Percentiles rank a stretch among this genome's conserved stretches.
phyloP scores from a whole-genome alignment of 768 basidiomycete genomes.

The Suillus luteus region DNA sequence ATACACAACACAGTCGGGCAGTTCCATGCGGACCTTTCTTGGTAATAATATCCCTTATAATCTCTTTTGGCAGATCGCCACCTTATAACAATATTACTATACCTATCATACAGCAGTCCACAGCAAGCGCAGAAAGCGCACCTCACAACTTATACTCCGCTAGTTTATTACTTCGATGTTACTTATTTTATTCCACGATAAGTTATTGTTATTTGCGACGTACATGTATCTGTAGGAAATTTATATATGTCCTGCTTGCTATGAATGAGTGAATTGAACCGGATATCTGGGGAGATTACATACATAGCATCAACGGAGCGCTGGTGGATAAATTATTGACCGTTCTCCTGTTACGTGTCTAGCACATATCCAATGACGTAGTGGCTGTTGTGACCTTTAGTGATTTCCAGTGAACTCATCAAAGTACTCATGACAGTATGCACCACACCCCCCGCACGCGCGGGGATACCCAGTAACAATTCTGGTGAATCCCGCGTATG shows the following conservation, averaged over 20 bases:
- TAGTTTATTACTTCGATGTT: background rate
- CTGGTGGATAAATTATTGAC: background rate
- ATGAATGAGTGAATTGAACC: background rate
- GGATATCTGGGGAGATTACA: background rate
- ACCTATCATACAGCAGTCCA: background rate
- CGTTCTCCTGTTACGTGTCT: background rate
- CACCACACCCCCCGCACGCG: too few relatives aligned
- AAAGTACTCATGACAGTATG: background rate
- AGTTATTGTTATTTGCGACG: background rate
- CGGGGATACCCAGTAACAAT: background rate
- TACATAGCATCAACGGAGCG: background rate
- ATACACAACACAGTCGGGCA: background rate
- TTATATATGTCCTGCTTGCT: background rate
- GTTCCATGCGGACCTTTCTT: background rate
- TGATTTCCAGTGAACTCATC: background rate
- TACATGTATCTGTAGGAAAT: background rate
- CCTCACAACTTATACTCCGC: background rate
- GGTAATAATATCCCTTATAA: background rate
- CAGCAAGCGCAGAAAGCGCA: background rate
- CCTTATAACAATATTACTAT: background rate
- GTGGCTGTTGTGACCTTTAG: background rate
- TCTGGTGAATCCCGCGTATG: background rate
- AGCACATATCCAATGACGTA: background rate
- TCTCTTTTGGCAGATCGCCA: background rate
- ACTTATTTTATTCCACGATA: background rate